Percentiles rank a stretch among this genome's conserved stretches.
Conservation (phyloP, 2,329 filamentous ascomycete genomes). For the Aspergillus fructus region DNA sequence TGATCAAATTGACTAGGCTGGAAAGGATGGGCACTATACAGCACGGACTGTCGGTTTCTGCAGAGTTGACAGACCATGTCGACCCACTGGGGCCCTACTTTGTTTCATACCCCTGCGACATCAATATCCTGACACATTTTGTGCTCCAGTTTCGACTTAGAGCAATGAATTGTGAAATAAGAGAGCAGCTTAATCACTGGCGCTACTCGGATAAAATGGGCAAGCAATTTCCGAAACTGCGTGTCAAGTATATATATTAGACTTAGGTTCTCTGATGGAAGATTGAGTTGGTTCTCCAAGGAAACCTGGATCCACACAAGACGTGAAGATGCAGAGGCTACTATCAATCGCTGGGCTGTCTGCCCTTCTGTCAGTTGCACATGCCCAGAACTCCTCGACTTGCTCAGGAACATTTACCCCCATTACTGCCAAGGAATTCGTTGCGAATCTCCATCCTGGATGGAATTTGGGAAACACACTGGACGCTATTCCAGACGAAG, state of each 20-base stretch:
- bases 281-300: neutral
- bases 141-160: neutral
- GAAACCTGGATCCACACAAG: neutral
- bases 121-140: neutral
- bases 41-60: too few relatives aligned
- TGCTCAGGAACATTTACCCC: constrained; percentile 47
- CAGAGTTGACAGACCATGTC: neutral
- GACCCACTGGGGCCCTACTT: neutral
- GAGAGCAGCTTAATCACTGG: too few relatives aligned
- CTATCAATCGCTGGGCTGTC: constrained; percentile 11
- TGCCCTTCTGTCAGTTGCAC: constrained; percentile 7
- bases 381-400: constrained; percentile 13
- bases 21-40: too few relatives aligned
- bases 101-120: neutral
- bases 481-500: constrained; percentile 57
- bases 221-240: too few relatives aligned
- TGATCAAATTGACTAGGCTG: too few relatives aligned
- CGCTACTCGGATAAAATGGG: too few relatives aligned
- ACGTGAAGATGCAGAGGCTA: constrained; percentile 15
- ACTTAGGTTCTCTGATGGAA: neutral
- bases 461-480: constrained; percentile 64
- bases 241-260: too few relatives aligned
- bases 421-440: constrained; percentile 48
- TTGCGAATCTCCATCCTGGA: constrained; percentile 53
- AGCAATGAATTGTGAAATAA: too few relatives aligned